A percentile compares a stretch with the other conserved stretches of the same genome.
Evolutionary conservation across 768 basidiomycete species (phyloP).

Genomic region (Macrolepiota albuminosa): DNA sequence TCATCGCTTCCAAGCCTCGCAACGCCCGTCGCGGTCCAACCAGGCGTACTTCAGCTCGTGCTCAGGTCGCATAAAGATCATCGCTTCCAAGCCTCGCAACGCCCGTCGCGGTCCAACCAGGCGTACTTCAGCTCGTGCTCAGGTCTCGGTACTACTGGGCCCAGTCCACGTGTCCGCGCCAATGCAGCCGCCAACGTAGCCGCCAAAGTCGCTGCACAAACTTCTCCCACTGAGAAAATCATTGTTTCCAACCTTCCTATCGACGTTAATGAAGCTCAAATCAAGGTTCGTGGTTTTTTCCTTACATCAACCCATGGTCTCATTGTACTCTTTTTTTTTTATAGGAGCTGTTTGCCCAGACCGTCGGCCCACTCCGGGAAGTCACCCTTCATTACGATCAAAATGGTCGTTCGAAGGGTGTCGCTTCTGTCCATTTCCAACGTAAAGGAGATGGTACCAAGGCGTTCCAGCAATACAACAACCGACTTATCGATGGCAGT

Average conservation of each 20-base stretch:
- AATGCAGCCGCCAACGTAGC: constrained; percentile 37
- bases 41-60: constrained; percentile 43
- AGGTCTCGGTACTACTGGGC: constrained; percentile 50
- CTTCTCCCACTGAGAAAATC: constrained; percentile 75
- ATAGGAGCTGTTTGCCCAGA: constrained; percentile 90
- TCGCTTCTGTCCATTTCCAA: constrained; percentile 82
- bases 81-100: constrained; percentile 54
- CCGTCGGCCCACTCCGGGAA: constrained; percentile 82
- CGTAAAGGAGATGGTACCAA: constrained; percentile 86
- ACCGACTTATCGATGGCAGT: constrained; percentile 99
- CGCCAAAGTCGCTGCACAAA: constrained; percentile 31
- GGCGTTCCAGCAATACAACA: constrained; percentile 94
- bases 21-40: constrained; percentile 40
- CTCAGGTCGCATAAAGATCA: constrained; percentile 59
- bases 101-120: constrained; percentile 39
- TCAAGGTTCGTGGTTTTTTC: constrained; percentile 61
- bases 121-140: constrained; percentile 45
- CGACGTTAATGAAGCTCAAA: constrained; percentile 91
- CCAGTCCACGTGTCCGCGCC: constrained; percentile 47
- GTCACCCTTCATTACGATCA: constrained; percentile 85
- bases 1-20: constrained; percentile 61
- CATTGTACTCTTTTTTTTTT: constrained; percentile 2
- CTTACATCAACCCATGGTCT: not conserved
- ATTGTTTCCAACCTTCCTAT: constrained; percentile 91
- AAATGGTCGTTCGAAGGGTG: constrained; percentile 84